phyloP scores from a whole-genome alignment of 177 flowering plant genomes.

The Telopea speciosissima region DNA sequence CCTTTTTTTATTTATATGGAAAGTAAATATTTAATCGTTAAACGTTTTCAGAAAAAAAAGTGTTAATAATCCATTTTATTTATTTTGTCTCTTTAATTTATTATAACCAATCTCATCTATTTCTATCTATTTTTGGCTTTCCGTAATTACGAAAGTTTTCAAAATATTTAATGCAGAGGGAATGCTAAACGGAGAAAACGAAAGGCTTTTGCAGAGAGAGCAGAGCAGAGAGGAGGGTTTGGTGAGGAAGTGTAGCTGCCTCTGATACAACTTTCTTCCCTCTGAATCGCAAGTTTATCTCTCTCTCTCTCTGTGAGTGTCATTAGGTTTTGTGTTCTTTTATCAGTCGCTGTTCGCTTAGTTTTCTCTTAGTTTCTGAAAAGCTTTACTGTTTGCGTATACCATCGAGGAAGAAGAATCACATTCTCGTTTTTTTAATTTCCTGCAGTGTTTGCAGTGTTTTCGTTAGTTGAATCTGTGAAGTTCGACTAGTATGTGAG shows the following conservation, averaged over 20 bases:
- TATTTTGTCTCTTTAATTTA: neutral
- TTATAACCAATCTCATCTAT: too few species aligned
- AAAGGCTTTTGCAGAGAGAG: neutral
- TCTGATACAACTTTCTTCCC: neutral
- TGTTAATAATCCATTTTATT: neutral
- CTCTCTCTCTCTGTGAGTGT: neutral
- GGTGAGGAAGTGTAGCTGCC: too few species aligned
- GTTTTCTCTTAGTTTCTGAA: neutral
- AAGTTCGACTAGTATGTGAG: neutral
- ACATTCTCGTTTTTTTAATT: neutral
- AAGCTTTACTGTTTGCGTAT: too few species aligned
- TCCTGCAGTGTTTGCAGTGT: neutral
- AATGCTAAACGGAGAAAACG: neutral
- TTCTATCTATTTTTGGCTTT: too few species aligned
- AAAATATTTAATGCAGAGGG: conserved; percentile 6
- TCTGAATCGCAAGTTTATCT: neutral
- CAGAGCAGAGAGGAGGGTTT: too few species aligned
- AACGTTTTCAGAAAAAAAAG: neutral
- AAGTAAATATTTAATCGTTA: neutral
- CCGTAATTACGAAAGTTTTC: neutral
- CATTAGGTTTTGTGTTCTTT: neutral
- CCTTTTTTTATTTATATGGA: neutral
- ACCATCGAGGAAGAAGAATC: neutral
- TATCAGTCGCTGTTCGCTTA: neutral
- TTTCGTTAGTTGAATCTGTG: neutral